phyloP scores from a whole-genome alignment of 169 alveolate species.

The Perkinsus chesapeaki region DNA sequence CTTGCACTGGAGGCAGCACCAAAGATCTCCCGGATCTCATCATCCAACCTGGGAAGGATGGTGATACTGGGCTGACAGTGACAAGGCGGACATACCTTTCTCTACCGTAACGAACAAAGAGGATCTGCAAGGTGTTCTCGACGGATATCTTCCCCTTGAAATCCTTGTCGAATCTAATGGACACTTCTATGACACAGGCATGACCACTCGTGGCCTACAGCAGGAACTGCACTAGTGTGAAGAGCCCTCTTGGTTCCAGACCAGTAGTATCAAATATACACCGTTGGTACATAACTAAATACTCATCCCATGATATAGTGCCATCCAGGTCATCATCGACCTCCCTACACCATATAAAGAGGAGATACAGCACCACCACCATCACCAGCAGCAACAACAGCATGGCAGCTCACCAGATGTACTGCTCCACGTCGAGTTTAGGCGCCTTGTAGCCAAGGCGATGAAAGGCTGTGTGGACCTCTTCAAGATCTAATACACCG shows the following conservation, averaged over 20 bases:
- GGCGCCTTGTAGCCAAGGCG: not conserved
- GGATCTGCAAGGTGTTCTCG: not conserved
- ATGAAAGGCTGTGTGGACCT: not conserved
- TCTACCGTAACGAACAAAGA: not conserved
- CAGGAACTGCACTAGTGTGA: not conserved
- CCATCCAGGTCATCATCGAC: not conserved
- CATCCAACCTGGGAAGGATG: not conserved
- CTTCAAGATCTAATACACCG: not conserved
- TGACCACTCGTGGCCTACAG: not conserved
- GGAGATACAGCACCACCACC: no score
- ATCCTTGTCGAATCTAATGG: not conserved
- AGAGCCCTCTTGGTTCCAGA: not conserved
- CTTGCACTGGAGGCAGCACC: not conserved
- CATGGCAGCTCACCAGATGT: not conserved
- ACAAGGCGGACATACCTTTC: not conserved
- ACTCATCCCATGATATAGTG: not conserved
- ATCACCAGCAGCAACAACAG: no score
- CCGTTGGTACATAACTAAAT: not conserved
- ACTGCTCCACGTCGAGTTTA: not conserved
- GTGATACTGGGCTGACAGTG: not conserved
- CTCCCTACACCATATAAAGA: not conserved
- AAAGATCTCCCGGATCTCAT: not conserved
- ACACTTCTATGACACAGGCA: not conserved
- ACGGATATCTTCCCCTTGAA: not conserved
- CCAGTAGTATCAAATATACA: not conserved